A percentile compares a stretch with the other conserved stretches of the same genome.
phyloP scores from a whole-genome alignment of 805 yeast species.

The Wickerhamomyces subpelliculosus region DNA sequence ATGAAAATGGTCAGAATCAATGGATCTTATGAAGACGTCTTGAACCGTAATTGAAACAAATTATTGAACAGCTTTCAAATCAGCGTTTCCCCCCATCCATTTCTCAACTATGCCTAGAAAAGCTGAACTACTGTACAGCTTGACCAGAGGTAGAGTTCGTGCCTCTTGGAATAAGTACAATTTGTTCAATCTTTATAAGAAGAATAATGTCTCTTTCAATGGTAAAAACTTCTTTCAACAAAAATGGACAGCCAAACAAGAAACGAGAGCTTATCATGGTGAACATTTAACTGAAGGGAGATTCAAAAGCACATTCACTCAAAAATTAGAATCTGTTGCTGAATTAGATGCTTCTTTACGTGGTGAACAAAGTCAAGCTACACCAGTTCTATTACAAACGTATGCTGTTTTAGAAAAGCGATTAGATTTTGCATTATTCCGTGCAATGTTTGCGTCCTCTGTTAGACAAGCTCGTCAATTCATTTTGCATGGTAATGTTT shows the following conservation, averaged over 20 bases:
- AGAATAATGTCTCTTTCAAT: conserved; percentile 45
- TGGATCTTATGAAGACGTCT: too few species aligned
- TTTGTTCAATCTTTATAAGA: conserved; percentile 81
- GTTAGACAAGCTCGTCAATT: conserved; percentile 91
- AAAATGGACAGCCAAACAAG: conserved; percentile 86
- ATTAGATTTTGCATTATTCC: conserved; percentile 82
- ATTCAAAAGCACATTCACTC: conserved; percentile 65
- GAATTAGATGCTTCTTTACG: conserved; percentile 77
- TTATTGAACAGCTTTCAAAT: too few species aligned
- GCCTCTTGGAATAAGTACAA: conserved; percentile 90
- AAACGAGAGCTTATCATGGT: conserved; percentile 93
- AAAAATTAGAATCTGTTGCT: conserved; percentile 75
- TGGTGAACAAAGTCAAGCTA: conserved; percentile 46
- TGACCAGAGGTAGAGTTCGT: conserved; percentile 69
- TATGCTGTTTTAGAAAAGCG: conserved; percentile 84
- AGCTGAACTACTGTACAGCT: conserved; percentile 48
- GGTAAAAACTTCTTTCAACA: conserved; percentile 79
- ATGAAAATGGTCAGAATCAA: neutral
- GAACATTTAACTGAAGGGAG: conserved; percentile 83
- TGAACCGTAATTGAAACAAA: too few species aligned
- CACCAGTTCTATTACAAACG: conserved; percentile 86
- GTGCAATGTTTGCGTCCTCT: conserved; percentile 90
- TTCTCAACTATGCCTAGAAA: conserved; percentile 49
- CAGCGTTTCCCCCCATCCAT: too few species aligned
- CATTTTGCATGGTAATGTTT: conserved; percentile 71